phyloP scores from a whole-genome alignment of 1,284 basidiomycete species.

The Rhodotorula mucilaginosa region DNA sequence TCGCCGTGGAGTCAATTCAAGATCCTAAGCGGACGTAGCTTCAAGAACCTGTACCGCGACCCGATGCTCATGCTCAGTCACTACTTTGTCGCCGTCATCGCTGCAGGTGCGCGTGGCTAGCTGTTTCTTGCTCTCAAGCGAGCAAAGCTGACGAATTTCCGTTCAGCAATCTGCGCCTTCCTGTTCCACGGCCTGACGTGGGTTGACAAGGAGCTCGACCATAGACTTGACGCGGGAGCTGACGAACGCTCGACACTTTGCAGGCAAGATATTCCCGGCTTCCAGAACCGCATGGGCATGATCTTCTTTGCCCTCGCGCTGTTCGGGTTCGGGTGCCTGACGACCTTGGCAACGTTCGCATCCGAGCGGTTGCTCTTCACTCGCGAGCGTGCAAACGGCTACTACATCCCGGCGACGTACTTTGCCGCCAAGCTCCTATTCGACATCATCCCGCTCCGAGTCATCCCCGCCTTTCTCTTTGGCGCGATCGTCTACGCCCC shows the following conservation, averaged over 20 bases:
- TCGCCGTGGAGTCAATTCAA: constrained; percentile 84
- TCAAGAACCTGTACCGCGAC: constrained; percentile 89
- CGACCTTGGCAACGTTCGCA: constrained; percentile 86
- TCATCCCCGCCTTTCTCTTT: constrained; percentile 90
- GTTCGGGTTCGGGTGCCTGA: constrained; percentile 93
- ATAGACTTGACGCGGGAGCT: neutral
- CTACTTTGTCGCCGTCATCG: constrained; percentile 76
- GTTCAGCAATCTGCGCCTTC: constrained; percentile 70
- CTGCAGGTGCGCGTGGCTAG: constrained; percentile 64
- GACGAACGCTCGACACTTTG: neutral
- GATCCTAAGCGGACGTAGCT: constrained; percentile 90
- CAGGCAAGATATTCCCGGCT: constrained; percentile 74
- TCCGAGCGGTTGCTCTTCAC: constrained; percentile 94
- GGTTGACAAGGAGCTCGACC: constrained; percentile 45
- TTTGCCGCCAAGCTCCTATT: constrained; percentile 95
- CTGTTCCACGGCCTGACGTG: constrained; percentile 71
- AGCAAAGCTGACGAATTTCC: constrained; percentile 2
- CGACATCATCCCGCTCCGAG: constrained; percentile 87
- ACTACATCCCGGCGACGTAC: constrained; percentile 93
- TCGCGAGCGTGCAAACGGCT: constrained; percentile 93
- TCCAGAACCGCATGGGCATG: constrained; percentile 81
- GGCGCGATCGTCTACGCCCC: constrained; percentile 91
- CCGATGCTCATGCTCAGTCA: constrained; percentile 87
- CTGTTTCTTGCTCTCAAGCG: neutral
- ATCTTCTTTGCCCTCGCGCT: constrained; percentile 95